phyloP scores from a whole-genome alignment of 2,329 filamentous ascomycete species.

The Xylaria sp. region DNA sequence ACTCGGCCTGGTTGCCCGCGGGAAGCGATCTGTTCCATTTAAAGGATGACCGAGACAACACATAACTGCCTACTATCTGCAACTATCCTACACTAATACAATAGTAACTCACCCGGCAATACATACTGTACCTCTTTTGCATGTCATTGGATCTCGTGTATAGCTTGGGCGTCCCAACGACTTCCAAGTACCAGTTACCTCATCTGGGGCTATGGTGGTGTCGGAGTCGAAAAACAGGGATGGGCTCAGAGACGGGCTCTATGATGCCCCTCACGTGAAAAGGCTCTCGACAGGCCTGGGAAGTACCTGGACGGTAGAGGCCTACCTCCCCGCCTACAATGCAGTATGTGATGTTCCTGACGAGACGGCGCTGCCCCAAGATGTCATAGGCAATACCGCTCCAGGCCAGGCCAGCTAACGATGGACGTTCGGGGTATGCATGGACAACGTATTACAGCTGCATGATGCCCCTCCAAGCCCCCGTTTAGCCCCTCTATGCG shows the following conservation, averaged over 20 bases:
- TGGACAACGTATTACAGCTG: conserved; percentile 34
- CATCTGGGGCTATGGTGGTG: background rate
- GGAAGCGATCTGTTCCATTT: conserved; percentile 31
- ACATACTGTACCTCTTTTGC: conserved; percentile 17
- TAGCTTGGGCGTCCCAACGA: conserved; percentile 25
- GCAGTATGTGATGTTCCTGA: conserved; percentile 3
- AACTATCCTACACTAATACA: background rate
- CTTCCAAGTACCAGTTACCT: conserved; percentile 26
- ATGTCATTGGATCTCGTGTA: conserved; percentile 32
- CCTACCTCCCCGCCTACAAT: conserved; percentile 4
- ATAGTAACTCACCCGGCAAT: conserved; percentile 4
- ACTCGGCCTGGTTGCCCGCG: conserved; percentile 16
- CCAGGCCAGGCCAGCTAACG: conserved; percentile 19
- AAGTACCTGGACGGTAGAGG: conserved; percentile 32
- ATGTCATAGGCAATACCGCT: conserved; percentile 32
- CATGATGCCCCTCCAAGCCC: conserved; percentile 29
- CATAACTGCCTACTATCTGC: conserved; percentile 9
- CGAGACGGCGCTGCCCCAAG: conserved; percentile 20
- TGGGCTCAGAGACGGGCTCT: conserved; percentile 14
- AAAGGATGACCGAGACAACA: conserved; percentile 15
- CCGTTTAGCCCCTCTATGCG: conserved; percentile 29
- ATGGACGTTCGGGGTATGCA: conserved; percentile 34
- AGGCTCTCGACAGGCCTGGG: conserved; percentile 10
- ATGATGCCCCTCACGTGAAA: conserved; percentile 26
- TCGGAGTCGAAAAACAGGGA: conserved; percentile 8